Evolutionary conservation across 2,329 filamentous ascomycete species (phyloP).

Genomic region (Botryosphaeria dothidea): DNA sequence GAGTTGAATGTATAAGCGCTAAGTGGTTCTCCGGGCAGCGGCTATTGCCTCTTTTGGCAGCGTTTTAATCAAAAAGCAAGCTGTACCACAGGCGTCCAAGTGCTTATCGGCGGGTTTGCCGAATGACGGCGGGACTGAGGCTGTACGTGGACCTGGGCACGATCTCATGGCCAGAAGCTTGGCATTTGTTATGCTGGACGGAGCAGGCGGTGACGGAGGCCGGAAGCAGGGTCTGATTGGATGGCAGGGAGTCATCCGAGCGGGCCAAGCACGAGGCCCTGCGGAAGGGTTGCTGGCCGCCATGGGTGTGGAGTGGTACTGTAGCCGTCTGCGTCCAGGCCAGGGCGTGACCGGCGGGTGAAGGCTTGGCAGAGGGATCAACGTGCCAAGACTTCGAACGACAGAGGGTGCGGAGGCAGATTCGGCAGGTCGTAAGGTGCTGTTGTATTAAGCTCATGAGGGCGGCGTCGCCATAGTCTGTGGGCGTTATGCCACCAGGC

Average conservation of each 20-base stretch:
- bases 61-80: not conserved
- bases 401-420: not conserved
- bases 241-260: conserved; percentile 5
- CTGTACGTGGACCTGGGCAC: not conserved
- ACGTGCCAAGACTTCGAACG: not conserved
- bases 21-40: not conserved
- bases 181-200: not conserved
- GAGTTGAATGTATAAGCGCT: not conserved
- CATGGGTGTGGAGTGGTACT: conserved; percentile 4
- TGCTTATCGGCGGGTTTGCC: conserved; percentile 1
- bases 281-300: not conserved
- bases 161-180: not conserved
- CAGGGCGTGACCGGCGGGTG: not conserved
- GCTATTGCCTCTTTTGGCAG: not conserved
- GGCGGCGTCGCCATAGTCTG: not conserved
- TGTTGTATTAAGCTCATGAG: conserved; percentile 17
- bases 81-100: not conserved
- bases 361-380: not conserved
- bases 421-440: conserved; percentile 16
- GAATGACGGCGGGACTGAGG: not conserved
- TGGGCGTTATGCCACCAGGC: not conserved
- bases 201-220: not conserved
- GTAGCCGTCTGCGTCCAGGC: not conserved
- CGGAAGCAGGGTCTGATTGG: not conserved
- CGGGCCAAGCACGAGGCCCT: conserved; percentile 12